Evolutionary conservation across 768 basidiomycete genomes (phyloP).

Genomic region (Tephrocybe sp.): DNA sequence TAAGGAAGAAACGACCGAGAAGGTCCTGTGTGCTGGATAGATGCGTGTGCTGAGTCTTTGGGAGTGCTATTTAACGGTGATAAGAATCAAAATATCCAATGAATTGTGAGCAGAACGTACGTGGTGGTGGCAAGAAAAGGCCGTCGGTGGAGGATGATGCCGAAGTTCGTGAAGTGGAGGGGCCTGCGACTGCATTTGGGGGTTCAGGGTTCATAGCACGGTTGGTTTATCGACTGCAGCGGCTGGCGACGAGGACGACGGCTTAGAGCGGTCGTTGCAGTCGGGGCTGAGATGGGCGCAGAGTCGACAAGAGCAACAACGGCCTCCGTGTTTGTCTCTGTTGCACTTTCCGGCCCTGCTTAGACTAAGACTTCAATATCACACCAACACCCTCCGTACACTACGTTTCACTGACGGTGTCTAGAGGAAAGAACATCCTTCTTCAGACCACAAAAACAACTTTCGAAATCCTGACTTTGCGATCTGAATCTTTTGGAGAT

Average conservation of each 20-base stretch:
- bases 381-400: no score
- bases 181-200: constrained; percentile 62
- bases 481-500: no score
- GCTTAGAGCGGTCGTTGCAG: constrained; percentile 8
- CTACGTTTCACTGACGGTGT: no score
- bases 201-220: constrained; percentile 38
- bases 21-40: constrained; percentile 80
- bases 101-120: constrained; percentile 23
- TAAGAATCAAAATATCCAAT: constrained; percentile 2
- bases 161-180: constrained; percentile 41
- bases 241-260: constrained; percentile 6
- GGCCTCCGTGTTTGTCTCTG: constrained; percentile 22
- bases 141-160: constrained; percentile 24
- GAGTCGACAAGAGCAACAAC: constrained; percentile 15
- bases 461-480: no score
- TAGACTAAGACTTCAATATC: no score
- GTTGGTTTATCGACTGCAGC: not conserved
- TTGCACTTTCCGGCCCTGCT: no score
- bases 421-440: no score
- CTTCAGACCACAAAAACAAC: no score
- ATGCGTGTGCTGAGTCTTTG: constrained; percentile 41
- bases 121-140: constrained; percentile 41
- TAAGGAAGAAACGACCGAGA: constrained; percentile 65
- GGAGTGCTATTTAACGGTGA: constrained; percentile 26
- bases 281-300: constrained; percentile 1